Percentiles rank a stretch among this genome's conserved stretches.
Conservation (phyloP, 768 basidiomycete genomes). For the Terana coerulea region DNA sequence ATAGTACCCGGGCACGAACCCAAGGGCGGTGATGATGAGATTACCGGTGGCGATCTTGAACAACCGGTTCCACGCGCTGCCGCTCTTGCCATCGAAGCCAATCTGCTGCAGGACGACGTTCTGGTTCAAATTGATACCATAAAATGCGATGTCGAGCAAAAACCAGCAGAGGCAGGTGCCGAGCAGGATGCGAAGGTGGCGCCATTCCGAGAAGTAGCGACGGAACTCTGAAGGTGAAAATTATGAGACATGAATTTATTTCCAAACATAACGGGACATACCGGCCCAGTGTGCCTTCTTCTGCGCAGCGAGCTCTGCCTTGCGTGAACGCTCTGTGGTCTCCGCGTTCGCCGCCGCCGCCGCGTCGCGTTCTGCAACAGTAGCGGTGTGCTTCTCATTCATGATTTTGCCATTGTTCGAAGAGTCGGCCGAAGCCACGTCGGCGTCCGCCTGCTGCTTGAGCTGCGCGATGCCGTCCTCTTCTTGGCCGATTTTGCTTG, state of each 20-base stretch:
- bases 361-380: neutral
- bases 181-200: conserved; percentile 61
- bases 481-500: conserved; percentile 32
- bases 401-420: neutral
- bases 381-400: conserved; percentile 4
- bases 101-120: conserved; percentile 75
- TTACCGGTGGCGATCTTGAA: conserved; percentile 66
- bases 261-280: conserved; percentile 17
- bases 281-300: conserved; percentile 53
- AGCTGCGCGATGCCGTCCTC: conserved; percentile 29
- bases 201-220: conserved; percentile 69
- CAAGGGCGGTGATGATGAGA: conserved; percentile 69
- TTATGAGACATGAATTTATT: neutral
- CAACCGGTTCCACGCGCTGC: conserved; percentile 58
- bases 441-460: conserved; percentile 26
- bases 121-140: conserved; percentile 74
- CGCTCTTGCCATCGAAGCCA: conserved; percentile 56
- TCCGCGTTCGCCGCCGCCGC: neutral
- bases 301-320: conserved; percentile 23
- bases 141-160: conserved; percentile 75
- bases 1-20: conserved; percentile 80
- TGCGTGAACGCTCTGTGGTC: too few species aligned
- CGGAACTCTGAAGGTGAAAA: conserved; percentile 44
- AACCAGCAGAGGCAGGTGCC: conserved; percentile 74
- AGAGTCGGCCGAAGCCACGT: conserved; percentile 16